Evolutionary conservation across 345 rosid genomes (phyloP), one percentile per base, ranked within the genome.

Genomic region (Bretschneidera sinensis): DNA sequence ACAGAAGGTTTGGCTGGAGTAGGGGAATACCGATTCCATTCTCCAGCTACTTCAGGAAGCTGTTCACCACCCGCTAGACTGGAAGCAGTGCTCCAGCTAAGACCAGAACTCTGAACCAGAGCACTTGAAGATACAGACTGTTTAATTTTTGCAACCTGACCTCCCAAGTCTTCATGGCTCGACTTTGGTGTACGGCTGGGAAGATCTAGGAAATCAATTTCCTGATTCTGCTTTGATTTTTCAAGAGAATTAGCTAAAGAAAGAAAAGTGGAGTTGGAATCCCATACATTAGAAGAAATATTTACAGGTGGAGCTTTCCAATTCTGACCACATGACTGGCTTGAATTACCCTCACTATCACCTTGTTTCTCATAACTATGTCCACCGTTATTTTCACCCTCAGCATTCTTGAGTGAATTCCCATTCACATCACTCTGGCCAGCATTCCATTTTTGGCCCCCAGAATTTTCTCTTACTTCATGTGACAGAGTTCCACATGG

Each of bases 41-140:
- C 78, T 67, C 78, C 77, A 59, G 80, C 74, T 48, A 74, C 85
- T 64, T 75, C 88, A 61, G 83, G 78, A 75, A 83, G 70, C 60
- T 69, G 84, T 64, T 81, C 63, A 54, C 81, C 85, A 70, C 64
- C 80, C 73, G 76, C 88, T 55, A 82, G 71, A 74, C 86, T 86
- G 62, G 92, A 76, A 70, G 83, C 68, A 49, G 87, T 71, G 73
- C 85, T 82, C 95, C 91, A 83, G 65, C 83, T 82, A 67, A 79
- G 85, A 51, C 85, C 92, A 13, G 88, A 78, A 66, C 85, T 85
- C 78, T 71, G 85, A 61, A 71, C 69, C 28, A 76, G 70, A 64
- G 69, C 67, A 77, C 73, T 69, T 57, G 81, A 62, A 66, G 94
- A 74, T 51, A 65, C 21, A 43, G 84, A 74, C 59, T 74, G 85